phyloP scores from a whole-genome alignment of 2,329 filamentous ascomycete species.

The Ciborinia camelliae region DNA sequence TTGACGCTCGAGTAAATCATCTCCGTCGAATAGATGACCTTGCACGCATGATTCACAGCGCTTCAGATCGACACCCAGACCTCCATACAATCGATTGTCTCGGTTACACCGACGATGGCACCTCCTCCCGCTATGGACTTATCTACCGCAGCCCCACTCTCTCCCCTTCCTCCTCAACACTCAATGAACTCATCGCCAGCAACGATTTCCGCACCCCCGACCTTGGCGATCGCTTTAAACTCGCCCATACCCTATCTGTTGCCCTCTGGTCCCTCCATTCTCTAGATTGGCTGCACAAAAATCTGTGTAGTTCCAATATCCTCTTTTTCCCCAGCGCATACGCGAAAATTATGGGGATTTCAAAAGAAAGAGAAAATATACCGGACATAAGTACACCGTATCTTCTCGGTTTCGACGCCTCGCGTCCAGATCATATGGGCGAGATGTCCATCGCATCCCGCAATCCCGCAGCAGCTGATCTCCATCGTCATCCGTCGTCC shows the following conservation, averaged over 20 bases:
- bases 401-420: conserved; percentile 44
- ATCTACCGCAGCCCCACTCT: conserved; percentile 41
- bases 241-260: conserved; percentile 44
- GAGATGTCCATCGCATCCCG: conserved; percentile 42
- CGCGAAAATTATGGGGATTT: conserved; percentile 31
- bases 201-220: conserved; percentile 45
- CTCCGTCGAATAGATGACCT: conserved; percentile 47
- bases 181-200: conserved; percentile 42
- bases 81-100: conserved; percentile 40
- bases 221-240: conserved; percentile 43
- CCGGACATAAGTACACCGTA: conserved; percentile 43
- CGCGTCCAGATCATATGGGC: conserved; percentile 39
- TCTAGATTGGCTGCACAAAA: conserved; percentile 52
- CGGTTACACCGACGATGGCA: conserved; percentile 45
- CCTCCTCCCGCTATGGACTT: conserved; percentile 43
- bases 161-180: conserved; percentile 40
- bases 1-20: conserved; percentile 44
- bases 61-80: conserved; percentile 44
- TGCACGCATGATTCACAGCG: conserved; percentile 47
- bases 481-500: conserved; percentile 48
- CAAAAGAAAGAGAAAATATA: conserved; percentile 36
- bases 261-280: conserved; percentile 51
- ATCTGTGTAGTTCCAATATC: conserved; percentile 41
- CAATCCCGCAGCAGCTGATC: conserved; percentile 41
- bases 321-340: conserved; percentile 45